phyloP scores from a whole-genome alignment of 202 grass and related monocot species.

The Miscanthus sacchariflorus region DNA sequence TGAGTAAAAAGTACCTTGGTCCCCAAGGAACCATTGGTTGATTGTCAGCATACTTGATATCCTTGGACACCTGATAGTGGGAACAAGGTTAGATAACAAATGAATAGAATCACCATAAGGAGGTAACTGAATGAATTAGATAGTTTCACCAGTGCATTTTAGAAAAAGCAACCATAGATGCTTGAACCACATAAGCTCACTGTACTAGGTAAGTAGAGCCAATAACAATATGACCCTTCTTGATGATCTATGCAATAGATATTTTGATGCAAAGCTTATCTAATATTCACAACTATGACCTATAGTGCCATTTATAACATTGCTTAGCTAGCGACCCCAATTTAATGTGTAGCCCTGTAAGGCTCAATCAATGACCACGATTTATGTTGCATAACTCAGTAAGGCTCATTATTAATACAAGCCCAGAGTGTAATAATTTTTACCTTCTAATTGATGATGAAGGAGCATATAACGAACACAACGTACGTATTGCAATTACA shows the following conservation, averaged over 20 bases:
- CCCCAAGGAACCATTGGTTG: constrained; percentile 90
- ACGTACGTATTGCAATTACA: constrained; percentile 1
- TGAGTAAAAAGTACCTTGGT: constrained; percentile 66
- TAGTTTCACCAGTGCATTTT: constrained; percentile 7
- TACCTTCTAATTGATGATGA: not conserved
- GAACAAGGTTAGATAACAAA: constrained; percentile 29
- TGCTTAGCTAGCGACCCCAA: not conserved
- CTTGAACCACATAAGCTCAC: constrained; percentile 7
- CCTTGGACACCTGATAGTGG: constrained; percentile 76
- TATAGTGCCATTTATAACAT: not conserved
- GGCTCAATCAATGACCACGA: not conserved
- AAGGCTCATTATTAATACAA: not conserved
- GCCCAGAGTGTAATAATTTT: not conserved
- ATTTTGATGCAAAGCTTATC: constrained; percentile 9
- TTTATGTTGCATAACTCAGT: constrained; percentile 25
- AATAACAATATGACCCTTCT: not conserved
- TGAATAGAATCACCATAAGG: constrained; percentile 24
- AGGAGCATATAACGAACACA: not conserved
- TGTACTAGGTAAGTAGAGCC: not conserved
- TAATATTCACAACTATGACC: not conserved
- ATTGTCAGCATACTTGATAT: constrained; percentile 97
- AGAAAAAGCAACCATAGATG: not conserved
- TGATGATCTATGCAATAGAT: constrained; percentile 9
- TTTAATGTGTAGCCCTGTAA: not conserved
- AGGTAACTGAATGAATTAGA: constrained; percentile 8